phyloP scores from a whole-genome alignment of 73 alveolate species.

The Paramecium primaurelia region DNA sequence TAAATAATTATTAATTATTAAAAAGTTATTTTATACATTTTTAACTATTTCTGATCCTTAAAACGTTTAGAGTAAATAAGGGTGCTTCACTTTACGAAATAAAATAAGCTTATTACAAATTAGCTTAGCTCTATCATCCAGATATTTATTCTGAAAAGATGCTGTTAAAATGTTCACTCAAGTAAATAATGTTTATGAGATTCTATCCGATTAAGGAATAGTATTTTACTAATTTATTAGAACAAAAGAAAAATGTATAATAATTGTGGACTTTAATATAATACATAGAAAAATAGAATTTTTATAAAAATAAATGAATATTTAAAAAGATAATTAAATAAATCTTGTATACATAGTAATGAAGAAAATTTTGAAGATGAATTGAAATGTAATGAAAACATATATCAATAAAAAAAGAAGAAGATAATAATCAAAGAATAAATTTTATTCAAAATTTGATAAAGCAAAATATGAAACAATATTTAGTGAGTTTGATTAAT shows the following conservation, averaged over 20 bases:
- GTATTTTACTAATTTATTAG: not conserved
- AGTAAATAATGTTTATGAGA: not conserved
- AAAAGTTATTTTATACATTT: not conserved
- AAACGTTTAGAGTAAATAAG: too few relatives aligned
- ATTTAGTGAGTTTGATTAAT: not conserved
- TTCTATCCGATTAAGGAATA: not conserved
- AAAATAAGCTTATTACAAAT: conserved; percentile 1
- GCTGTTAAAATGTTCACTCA: not conserved
- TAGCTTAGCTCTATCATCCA: conserved; percentile 3
- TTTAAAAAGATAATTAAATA: too few relatives aligned
- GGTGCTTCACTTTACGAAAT: not conserved
- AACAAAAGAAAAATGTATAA: not conserved
- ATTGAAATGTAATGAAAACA: not conserved
- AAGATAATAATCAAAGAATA: not conserved
- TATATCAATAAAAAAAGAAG: not conserved
- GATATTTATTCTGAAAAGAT: not conserved
- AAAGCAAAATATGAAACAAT: not conserved
- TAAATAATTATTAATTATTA: not conserved
- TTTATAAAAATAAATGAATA: too few relatives aligned
- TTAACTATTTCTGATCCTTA: too few relatives aligned
- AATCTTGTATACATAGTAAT: not conserved
- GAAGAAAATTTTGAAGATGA: not conserved
- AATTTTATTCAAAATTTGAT: not conserved
- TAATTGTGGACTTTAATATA: not conserved
- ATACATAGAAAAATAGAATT: not conserved